These are phyloP conservation scores for Rhododendron ferrugineum DNA, from an alignment of 148 eudicot species.

Conservation along the genomic window DNA sequence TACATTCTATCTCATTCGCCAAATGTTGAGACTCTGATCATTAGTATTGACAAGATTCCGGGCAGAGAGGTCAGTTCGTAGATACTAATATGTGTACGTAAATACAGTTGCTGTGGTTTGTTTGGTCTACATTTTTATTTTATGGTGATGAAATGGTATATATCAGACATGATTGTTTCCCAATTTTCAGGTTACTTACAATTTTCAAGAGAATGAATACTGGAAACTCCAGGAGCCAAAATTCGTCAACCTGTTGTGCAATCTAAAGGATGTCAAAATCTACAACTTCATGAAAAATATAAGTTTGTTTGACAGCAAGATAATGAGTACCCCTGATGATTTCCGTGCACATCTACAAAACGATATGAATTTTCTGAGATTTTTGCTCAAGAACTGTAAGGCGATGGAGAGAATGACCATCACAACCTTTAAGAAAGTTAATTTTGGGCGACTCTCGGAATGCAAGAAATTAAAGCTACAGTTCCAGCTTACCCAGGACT, in stretches of 20 bases:
- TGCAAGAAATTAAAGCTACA: background rate
- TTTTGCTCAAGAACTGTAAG: background rate
- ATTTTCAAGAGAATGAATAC: background rate
- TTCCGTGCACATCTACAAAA: background rate
- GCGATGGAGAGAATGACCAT: conserved; percentile 12
- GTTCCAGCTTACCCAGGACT: background rate
- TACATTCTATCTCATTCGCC: conserved; percentile 10
- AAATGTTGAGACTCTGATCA: conserved; percentile 2
- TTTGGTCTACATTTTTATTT: background rate
- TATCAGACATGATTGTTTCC: background rate
- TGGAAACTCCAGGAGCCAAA: conserved; percentile 1
- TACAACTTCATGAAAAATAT: background rate
- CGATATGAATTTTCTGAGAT: background rate
- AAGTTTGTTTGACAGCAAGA: too few species aligned
- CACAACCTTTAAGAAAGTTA: background rate
- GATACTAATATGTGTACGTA: background rate
- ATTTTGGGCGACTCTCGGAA: background rate
- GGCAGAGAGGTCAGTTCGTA: background rate
- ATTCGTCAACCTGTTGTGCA: background rate
- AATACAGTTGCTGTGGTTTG: background rate
- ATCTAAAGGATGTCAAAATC: conserved; percentile 6
- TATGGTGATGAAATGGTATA: background rate
- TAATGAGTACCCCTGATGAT: too few species aligned
- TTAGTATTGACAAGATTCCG: background rate
- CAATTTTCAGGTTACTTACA: background rate